A percentile compares a stretch with the other conserved stretches of the same genome.
phyloP scores from a whole-genome alignment of 2,329 filamentous ascomycete species.

The Epichloe baconii region DNA sequence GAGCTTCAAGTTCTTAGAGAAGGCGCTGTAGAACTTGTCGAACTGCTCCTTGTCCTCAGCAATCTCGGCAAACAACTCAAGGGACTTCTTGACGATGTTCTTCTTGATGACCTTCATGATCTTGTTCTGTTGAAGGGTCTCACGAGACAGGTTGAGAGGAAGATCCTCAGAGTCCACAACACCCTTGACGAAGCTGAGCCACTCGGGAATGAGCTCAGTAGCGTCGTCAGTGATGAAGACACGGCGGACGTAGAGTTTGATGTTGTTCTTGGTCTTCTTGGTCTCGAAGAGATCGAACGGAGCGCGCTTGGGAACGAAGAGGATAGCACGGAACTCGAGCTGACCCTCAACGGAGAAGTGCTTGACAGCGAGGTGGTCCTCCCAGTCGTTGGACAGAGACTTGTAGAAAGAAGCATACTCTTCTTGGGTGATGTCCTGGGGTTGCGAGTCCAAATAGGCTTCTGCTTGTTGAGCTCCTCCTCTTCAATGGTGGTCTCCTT shows the following conservation, averaged over 20 bases:
- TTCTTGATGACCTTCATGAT: slow-evolving; percentile 99
- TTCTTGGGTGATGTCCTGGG: slow-evolving; percentile 84
- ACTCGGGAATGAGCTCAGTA: slow-evolving; percentile 97
- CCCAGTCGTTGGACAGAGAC: slow-evolving; percentile 99
- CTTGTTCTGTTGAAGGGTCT: slow-evolving; percentile 99
- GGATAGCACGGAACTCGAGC: slow-evolving; percentile 98
- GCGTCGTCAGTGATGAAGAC: slow-evolving; percentile 99
- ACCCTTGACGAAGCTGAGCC: slow-evolving; percentile 99
- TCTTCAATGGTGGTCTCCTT: slow-evolving; percentile 98
- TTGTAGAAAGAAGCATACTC: slow-evolving; percentile 99
- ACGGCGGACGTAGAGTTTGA: slow-evolving; percentile 99
- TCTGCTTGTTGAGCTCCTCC: slow-evolving; percentile 99
- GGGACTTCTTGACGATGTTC: slow-evolving; percentile 99
- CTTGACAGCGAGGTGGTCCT: slow-evolving; percentile 98
- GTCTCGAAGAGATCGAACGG: slow-evolving; percentile 99
- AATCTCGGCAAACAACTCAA: slow-evolving; percentile 98
- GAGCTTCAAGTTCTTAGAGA: slow-evolving; percentile 99
- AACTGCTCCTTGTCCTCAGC: slow-evolving; percentile 99
- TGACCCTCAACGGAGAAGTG: slow-evolving; percentile 99
- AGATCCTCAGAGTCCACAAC: slow-evolving; percentile 99
- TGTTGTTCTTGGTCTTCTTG: slow-evolving; percentile 99
- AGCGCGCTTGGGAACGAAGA: slow-evolving; percentile 98
- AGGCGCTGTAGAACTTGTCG: slow-evolving; percentile 99
- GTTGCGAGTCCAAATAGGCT: slow-evolving; percentile 99
- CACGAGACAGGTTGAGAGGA: slow-evolving; percentile 97